Evolutionary conservation across 768 basidiomycete genomes (phyloP), one percentile per base, ranked within the genome.

Genomic region (Pleurotus cornucopiae): DNA sequence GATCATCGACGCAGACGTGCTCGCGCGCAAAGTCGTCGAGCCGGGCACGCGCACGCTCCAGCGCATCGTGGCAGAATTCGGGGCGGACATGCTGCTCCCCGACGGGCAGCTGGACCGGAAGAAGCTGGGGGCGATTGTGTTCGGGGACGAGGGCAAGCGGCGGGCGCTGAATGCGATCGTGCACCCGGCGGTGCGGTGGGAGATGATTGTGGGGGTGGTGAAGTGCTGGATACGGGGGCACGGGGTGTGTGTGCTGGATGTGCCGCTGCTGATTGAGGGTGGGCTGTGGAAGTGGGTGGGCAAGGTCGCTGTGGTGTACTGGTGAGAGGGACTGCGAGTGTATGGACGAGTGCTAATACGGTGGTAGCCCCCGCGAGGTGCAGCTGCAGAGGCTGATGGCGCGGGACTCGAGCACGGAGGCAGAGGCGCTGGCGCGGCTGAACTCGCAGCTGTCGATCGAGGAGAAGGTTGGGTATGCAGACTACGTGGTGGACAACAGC

Each of bases 1-100:
- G n/a, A 74, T 98, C 62, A 81, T 98, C 62, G 97, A 99, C 66
- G 94, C 96, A 2, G 96, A 98, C 76, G 60, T 91, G 13, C 78
- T 98, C 49, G 92, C 95, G 2, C 87, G 94, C 39, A 72, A 85
- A 62, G 94, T 90, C 56, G 89, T 98, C 56, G 79, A 83, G 58
- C 94, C 94, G 1, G 91, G 92, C 45, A 90, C 91, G 11, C 79
- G 78, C 7, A 89, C 78, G 0, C 87, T 92, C 63, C 70, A 71
- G 25, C 74, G 81, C 21, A 90, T 98, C 55, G 77, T 84, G 38
- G 61, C 73, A 5, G 73, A 77, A 26, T 98, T 98, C 67, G 95
- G 97, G 0, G 63, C 67, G 1, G 79, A 78, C 9, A 75, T 98
- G 1, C 75, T 97, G 6, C 72, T 76, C 1, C 62, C 78, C 3